Base-by-base conservation (phyloP, 306 rosid genomes). In the Lagenaria siceraria region DNA sequence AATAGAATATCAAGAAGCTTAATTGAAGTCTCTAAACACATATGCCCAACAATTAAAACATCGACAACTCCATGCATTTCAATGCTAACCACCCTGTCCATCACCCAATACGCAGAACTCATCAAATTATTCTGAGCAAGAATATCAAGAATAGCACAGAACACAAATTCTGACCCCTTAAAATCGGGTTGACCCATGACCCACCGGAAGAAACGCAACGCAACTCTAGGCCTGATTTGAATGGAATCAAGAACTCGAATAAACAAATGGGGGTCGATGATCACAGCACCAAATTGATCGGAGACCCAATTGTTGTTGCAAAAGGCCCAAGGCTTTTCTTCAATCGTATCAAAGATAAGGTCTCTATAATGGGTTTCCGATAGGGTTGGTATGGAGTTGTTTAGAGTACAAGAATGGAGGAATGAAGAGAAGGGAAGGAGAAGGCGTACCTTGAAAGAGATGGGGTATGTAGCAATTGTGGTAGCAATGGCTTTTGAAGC, bases 181-280 rank as follows among this genome's bases (percentile, higher is more conserved):
- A 78, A 89, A 0, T 81, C 85, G 1, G 91, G 85, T 36, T 89
- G 98, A 15, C 80, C 53, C 85, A 83, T 79, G 18, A 63, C 93
- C 96, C 96, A 88, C n/a, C 88, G 84, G 33, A 89, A 91, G 76
- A 88, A 88, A n/a, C 96, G 80, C 42, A 91, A 52, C 21, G 97
- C 97, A 12, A 83, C 27, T 24, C 25, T 24, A 82, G 97, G 97
- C 54, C 80, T 83, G 33, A 80, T 38, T 10, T 83, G 64, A 48
- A 85, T 83, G 14, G 84, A 84, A 69, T 69, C 72, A 27, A 93
- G 92, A 18, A 86, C 87, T 1, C 89, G 90, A 56, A 85, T 40
- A 7, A 93, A 81, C 36, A 86, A 68, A 4, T 86, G 84, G 1
- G 96, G 93, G 17, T 93, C 89, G 43, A 79, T 55, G 52, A 90